These are phyloP conservation scores for Aspergillus sparsus DNA, from an alignment of 495 filamentous ascomycete species.

Conservation along the genomic window DNA sequence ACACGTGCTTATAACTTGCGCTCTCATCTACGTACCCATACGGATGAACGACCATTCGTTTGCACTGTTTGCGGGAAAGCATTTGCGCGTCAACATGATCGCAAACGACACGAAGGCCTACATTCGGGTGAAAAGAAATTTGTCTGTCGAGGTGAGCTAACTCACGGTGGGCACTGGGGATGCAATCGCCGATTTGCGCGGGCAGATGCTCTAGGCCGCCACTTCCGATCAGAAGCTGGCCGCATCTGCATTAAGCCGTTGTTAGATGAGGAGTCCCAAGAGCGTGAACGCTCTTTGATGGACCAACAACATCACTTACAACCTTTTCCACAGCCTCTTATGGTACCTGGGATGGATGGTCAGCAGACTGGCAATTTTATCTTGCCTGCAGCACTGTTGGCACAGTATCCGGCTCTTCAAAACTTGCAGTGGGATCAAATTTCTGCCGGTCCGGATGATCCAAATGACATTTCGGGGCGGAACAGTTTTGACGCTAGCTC, in stretches of 20 bases:
- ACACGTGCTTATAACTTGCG: conserved; percentile 88
- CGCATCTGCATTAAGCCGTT: conserved; percentile 95
- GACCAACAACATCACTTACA: conserved; percentile 60
- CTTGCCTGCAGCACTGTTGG: conserved; percentile 84
- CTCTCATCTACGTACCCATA: conserved; percentile 90
- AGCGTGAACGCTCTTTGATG: conserved; percentile 66
- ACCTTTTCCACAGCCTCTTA: conserved; percentile 44
- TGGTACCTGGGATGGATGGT: conserved; percentile 45
- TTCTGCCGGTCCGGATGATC: conserved; percentile 53
- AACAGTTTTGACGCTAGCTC: conserved; percentile 91
- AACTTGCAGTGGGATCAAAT: conserved; percentile 76
- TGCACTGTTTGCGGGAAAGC: conserved; percentile 96
- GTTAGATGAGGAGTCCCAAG: conserved; percentile 83
- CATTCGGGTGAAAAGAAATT: conserved; percentile 97
- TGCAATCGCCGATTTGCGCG: conserved; percentile 92
- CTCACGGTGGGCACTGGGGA: conserved; percentile 81
- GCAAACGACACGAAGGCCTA: conserved; percentile 87
- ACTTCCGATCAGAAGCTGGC: conserved; percentile 94
- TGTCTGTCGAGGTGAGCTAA: conserved; percentile 88
- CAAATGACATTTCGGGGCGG: conserved; percentile 73
- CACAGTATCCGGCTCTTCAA: conserved; percentile 88
- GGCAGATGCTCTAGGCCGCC: conserved; percentile 92
- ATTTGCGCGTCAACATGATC: conserved; percentile 90
- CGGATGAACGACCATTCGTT: conserved; percentile 91
- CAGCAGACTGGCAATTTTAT: conserved; percentile 56